Evolutionary conservation across 306 rosid genomes (phyloP).

Genomic region (Vigna radiata): DNA sequence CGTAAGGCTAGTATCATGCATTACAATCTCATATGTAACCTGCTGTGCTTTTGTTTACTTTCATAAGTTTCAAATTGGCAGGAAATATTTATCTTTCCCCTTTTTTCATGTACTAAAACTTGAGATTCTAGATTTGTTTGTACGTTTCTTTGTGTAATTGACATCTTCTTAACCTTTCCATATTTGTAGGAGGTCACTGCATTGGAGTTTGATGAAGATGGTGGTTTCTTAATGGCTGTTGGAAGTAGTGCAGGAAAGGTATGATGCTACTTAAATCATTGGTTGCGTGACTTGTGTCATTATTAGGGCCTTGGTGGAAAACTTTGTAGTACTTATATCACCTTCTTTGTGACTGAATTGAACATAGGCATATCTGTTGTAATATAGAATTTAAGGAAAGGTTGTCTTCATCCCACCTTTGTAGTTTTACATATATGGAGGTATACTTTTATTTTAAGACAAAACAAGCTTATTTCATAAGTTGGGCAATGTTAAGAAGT

Average conservation of each 20-base stretch:
- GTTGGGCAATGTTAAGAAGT: not conserved
- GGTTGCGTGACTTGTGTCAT: not conserved
- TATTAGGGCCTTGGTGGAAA: not conserved
- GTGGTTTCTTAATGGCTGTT: conserved; percentile 86
- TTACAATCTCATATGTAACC: conserved; percentile 2
- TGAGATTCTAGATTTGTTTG: conserved; percentile 23
- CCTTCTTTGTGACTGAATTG: conserved; percentile 3
- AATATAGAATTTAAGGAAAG: conserved; percentile 1
- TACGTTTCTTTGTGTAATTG: conserved; percentile 25
- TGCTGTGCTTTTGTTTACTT: conserved; percentile 11
- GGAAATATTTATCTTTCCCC: conserved; percentile 21
- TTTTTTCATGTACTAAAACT: conserved; percentile 18
- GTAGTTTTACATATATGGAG: not conserved
- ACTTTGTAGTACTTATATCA: not conserved
- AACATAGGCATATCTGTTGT: not conserved
- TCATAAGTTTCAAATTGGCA: conserved; percentile 30
- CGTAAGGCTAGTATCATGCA: not conserved
- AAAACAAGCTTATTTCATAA: not conserved
- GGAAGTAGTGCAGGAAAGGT: conserved; percentile 98
- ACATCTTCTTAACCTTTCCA: conserved; percentile 30
- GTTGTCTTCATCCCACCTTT: not conserved
- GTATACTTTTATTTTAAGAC: not conserved
- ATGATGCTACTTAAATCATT: conserved; percentile 30
- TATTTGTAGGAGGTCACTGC: conserved; percentile 89
- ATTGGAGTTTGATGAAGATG: conserved; percentile 76